Conservation (phyloP, 2,329 filamentous ascomycete genomes). For the Aspergillus neotritici region DNA sequence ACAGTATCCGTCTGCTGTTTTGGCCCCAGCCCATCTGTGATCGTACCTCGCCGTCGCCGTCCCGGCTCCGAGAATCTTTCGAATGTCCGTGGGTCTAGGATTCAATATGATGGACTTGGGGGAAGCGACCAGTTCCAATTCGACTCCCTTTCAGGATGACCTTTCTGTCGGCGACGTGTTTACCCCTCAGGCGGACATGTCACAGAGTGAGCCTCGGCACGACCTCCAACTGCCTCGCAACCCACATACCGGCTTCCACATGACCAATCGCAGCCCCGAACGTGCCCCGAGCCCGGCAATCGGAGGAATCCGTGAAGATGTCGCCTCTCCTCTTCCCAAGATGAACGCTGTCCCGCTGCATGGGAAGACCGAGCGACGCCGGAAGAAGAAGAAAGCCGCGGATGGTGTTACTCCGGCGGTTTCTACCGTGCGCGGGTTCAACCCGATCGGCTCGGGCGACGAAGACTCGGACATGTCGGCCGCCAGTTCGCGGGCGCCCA, state of each 20-base stretch:
- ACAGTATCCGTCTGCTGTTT: constrained; percentile 4
- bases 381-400: constrained; percentile 41
- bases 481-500: constrained; percentile 31
- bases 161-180: constrained; percentile 38
- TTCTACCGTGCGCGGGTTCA: constrained; percentile 42
- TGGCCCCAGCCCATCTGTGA: neutral
- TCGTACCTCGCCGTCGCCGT: constrained; percentile 2
- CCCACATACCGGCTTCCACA: constrained; percentile 21
- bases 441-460: constrained; percentile 39
- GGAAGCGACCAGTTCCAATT: neutral
- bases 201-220: constrained; percentile 15
- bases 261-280: constrained; percentile 22
- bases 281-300: constrained; percentile 14
- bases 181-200: constrained; percentile 32
- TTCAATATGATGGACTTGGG: too few species aligned
- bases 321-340: constrained; percentile 25
- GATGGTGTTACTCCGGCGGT: constrained; percentile 27
- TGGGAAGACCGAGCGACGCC: constrained; percentile 25
- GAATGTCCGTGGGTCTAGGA: too few species aligned
- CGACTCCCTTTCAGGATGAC: constrained; percentile 25
- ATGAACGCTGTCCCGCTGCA: constrained; percentile 22
- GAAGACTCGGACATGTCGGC: constrained; percentile 44
- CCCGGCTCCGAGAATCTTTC: neutral
- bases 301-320: constrained; percentile 16
- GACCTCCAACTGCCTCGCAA: constrained; percentile 19